Conservation (phyloP, 2,329 filamentous ascomycete genomes). For the Beauveria bassiana region DNA sequence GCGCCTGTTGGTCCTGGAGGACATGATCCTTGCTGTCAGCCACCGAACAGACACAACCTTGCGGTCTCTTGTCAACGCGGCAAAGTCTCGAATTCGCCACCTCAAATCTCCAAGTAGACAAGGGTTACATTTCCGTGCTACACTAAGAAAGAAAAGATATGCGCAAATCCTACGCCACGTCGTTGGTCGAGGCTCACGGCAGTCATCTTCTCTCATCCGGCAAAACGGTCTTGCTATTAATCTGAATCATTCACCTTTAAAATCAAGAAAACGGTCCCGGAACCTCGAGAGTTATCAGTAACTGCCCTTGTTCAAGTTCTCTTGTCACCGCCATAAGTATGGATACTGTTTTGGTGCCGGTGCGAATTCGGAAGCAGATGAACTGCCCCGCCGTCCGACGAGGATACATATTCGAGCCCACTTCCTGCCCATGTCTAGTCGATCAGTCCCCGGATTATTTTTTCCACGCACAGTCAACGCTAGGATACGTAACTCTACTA, state of each 20-base stretch:
- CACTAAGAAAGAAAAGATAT: not conserved
- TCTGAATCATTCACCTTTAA: not conserved
- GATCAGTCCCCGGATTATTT: slow-evolving; percentile 5
- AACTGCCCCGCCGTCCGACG: slow-evolving; percentile 2
- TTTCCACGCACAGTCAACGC: not conserved
- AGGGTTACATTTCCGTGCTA: not conserved
- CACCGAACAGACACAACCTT: not conserved
- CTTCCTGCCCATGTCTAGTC: not conserved
- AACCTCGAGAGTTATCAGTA: not conserved
- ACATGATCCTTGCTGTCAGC: not conserved
- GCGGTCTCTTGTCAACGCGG: not conserved
- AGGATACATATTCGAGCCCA: not conserved
- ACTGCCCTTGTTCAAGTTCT: not conserved
- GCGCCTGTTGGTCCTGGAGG: slow-evolving; percentile 4
- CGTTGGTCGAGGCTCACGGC: not conserved
- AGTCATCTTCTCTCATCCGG: not conserved
- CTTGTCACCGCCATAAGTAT: not conserved
- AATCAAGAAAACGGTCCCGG: not conserved
- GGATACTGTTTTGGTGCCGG: not conserved
- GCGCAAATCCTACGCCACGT: not conserved
- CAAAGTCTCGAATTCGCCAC: slow-evolving; percentile 6
- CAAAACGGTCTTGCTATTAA: not conserved
- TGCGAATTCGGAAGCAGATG: slow-evolving; percentile 1
- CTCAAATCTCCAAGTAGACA: not conserved
- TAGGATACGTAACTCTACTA: not conserved